A percentile compares a stretch with the other conserved stretches of the same genome.
These are phyloP conservation scores for Atkinsonella texensis DNA, from an alignment of 2,329 filamentous ascomycete species.

Conservation along the genomic window DNA sequence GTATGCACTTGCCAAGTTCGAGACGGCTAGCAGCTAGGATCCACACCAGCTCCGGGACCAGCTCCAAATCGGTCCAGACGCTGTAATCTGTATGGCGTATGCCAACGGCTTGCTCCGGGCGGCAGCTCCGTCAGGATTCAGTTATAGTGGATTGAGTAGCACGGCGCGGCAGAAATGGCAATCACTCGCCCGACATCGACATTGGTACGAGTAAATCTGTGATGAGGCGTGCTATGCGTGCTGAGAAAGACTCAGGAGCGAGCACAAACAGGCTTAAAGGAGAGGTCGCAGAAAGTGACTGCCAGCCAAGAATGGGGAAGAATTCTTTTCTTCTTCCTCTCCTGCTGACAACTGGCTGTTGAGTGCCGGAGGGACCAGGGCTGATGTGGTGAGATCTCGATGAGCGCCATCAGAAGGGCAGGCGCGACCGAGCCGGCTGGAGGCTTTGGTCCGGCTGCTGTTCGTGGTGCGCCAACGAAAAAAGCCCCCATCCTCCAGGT, in stretches of 20 bases:
- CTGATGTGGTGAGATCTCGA: constrained; percentile 1
- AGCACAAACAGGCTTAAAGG: neutral
- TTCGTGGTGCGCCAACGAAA: no score
- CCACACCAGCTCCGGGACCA: constrained; percentile 3
- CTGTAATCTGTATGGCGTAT: no score
- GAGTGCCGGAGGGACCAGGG: neutral
- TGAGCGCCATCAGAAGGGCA: neutral
- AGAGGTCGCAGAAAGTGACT: neutral
- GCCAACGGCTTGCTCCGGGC: no score
- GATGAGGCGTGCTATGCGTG: neutral
- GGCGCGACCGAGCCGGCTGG: neutral
- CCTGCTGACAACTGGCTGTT: neutral
- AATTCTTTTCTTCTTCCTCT: neutral
- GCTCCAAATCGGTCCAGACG: neutral
- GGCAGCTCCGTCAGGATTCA: no score
- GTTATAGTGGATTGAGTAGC: neutral
- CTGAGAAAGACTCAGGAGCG: neutral
- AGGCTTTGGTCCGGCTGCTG: neutral
- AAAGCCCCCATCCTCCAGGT: no score
- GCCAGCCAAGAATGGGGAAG: neutral
- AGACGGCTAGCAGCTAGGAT: neutral
- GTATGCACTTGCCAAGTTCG: no score
- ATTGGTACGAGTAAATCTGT: neutral
- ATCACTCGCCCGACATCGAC: neutral
- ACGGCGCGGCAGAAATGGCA: neutral